Conservation (phyloP, 345 rosid species). For the Eucalyptus tenuipes region DNA sequence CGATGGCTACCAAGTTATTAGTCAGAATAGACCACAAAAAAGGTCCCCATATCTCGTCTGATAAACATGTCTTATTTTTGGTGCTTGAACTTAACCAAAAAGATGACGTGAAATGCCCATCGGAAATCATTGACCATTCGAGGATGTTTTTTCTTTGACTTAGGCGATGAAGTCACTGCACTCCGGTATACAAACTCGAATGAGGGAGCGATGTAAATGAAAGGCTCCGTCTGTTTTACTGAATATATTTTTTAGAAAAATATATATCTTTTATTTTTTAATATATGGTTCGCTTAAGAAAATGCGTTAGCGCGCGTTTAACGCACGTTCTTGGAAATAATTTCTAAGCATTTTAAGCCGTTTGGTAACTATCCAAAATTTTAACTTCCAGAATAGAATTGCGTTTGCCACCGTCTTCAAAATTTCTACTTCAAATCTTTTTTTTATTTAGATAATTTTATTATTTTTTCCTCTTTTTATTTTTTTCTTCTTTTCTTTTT, state of each 20-base stretch:
- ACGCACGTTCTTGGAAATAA: too few relatives aligned
- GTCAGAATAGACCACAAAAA: not conserved
- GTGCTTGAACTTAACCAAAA: not conserved
- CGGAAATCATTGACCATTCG: not conserved
- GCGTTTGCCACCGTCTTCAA: too few relatives aligned
- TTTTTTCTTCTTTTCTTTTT: too few relatives aligned
- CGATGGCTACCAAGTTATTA: not conserved
- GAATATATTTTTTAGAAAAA: not conserved
- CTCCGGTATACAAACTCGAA: not conserved
- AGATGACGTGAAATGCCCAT: not conserved
- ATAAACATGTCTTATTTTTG: not conserved
- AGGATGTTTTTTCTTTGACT: not conserved
- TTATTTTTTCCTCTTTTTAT: too few relatives aligned
- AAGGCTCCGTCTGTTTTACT: too few relatives aligned
- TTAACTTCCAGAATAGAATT: too few relatives aligned
- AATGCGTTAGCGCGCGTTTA: too few relatives aligned
- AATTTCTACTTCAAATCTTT: too few relatives aligned
- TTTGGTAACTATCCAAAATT: too few relatives aligned
- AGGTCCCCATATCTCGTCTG: not conserved
- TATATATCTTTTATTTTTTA: too few relatives aligned
- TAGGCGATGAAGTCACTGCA: not conserved
- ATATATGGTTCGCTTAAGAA: not conserved
- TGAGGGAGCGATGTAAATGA: not conserved
- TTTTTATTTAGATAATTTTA: too few relatives aligned
- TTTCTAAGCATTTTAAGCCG: too few relatives aligned